phyloP scores from a whole-genome alignment of 192 early-diverging fungal species.

The Backusella australiensis region DNA sequence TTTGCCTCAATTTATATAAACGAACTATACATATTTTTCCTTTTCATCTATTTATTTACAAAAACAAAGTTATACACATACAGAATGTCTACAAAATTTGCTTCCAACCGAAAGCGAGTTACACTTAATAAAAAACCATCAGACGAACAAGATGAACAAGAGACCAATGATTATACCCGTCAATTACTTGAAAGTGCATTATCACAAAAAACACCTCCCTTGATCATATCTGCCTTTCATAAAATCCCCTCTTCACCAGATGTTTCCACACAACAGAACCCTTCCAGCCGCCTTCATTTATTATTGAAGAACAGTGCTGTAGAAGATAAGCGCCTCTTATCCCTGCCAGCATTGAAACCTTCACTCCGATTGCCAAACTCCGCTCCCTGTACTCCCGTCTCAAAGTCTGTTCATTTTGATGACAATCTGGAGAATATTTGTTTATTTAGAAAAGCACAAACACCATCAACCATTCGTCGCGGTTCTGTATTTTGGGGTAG shows the following conservation, averaged over 20 bases:
- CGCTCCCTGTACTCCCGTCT: slow-evolving; percentile 23
- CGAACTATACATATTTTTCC: neutral
- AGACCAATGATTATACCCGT: slow-evolving; percentile 6
- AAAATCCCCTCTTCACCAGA: neutral
- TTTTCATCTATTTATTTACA: too few species aligned
- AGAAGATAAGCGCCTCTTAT: neutral
- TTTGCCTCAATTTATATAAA: too few species aligned
- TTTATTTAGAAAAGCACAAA: slow-evolving; percentile 69
- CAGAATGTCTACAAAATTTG: neutral
- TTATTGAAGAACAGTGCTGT: neutral
- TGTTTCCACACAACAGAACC: neutral
- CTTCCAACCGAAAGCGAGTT: slow-evolving; percentile 7
- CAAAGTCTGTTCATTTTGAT: slow-evolving; percentile 68
- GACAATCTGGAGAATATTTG: slow-evolving; percentile 62
- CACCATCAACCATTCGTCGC: slow-evolving; percentile 49
- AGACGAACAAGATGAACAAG: neutral
- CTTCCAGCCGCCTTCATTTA: neutral
- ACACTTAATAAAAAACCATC: slow-evolving; percentile 1
- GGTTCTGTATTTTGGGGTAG: slow-evolving; percentile 33
- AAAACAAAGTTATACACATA: neutral
- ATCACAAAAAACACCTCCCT: neutral
- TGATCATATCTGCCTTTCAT: neutral
- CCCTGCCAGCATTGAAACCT: slow-evolving; percentile 10
- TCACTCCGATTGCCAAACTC: slow-evolving; percentile 20
- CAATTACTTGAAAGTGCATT: neutral